A percentile compares a stretch with the other conserved stretches of the same genome.
Conservation (phyloP, 73 alveolate species). For the Paramecium sonneborni region DNA sequence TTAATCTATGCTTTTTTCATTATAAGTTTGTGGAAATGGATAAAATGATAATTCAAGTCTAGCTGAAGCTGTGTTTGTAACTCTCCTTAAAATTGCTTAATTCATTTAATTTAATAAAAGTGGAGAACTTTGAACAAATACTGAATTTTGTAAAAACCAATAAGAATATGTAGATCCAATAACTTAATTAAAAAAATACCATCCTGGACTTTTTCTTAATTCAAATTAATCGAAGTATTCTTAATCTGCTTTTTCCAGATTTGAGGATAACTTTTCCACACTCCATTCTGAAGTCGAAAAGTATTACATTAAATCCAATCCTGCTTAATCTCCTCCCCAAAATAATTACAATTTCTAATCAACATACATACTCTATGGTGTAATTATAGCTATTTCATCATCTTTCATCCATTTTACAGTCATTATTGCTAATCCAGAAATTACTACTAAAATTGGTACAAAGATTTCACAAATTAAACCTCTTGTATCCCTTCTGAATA, state of each 20-base stretch:
- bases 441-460: constrained; percentile 75
- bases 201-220: constrained; percentile 3
- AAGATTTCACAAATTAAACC: constrained; percentile 75
- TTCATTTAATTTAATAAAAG: constrained; percentile 26
- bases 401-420: constrained; percentile 16
- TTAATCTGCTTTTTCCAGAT: not conserved
- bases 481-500: constrained; percentile 71
- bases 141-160: not conserved
- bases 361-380: not conserved
- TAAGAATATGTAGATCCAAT: not conserved
- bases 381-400: constrained; percentile 5
- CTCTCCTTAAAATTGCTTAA: constrained; percentile 41
- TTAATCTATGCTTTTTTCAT: not conserved
- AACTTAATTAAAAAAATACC: not conserved
- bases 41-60: not conserved
- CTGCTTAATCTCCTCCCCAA: not conserved
- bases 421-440: constrained; percentile 74
- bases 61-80: not conserved
- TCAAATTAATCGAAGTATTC: not conserved
- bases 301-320: not conserved
- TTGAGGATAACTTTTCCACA: not conserved
- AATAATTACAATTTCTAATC: not conserved
- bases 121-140: not conserved
- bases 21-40: not conserved
- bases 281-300: not conserved